A percentile compares a stretch with the other conserved stretches of the same genome.
phyloP scores from a whole-genome alignment of 176 grass and related monocot species.

The Otatea glauca region DNA sequence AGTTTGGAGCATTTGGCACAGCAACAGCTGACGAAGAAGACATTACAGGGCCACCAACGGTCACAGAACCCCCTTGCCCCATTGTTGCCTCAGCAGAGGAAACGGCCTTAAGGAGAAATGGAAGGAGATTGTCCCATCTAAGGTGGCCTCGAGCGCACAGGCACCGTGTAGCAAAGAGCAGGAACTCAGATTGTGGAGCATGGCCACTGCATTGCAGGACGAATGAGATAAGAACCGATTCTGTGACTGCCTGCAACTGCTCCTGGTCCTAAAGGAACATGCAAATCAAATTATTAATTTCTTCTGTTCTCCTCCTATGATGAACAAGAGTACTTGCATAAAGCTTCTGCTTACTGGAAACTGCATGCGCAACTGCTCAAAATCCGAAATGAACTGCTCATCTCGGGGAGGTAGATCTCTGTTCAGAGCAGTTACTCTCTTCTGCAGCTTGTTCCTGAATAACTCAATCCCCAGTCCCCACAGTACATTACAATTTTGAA shows the following conservation, averaged over 20 bases:
- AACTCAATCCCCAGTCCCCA: slow-evolving; percentile 31
- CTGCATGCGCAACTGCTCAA: slow-evolving; percentile 62
- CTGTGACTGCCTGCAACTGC: slow-evolving; percentile 80
- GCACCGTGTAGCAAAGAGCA: slow-evolving; percentile 86
- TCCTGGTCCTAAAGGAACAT: slow-evolving; percentile 75
- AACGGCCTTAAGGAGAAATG: slow-evolving; percentile 76
- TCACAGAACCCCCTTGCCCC: slow-evolving; percentile 51
- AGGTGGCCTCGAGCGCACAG: slow-evolving; percentile 77
- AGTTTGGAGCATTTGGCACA: slow-evolving; percentile 55
- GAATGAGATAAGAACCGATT: slow-evolving; percentile 86
- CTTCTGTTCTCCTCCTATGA: neutral
- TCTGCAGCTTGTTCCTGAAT: slow-evolving; percentile 94
- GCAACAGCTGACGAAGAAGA: slow-evolving; percentile 58
- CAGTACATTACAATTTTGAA: slow-evolving; percentile 25
- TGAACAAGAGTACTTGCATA: slow-evolving; percentile 23
- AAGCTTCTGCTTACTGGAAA: slow-evolving; percentile 66
- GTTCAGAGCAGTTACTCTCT: slow-evolving; percentile 77
- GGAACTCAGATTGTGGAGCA: slow-evolving; percentile 87
- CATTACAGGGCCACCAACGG: slow-evolving; percentile 39
- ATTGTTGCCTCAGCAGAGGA: slow-evolving; percentile 59
- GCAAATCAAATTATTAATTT: slow-evolving; percentile 36
- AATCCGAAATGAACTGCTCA: slow-evolving; percentile 95
- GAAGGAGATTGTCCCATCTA: slow-evolving; percentile 87
- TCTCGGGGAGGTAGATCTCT: slow-evolving; percentile 74
- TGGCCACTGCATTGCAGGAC: slow-evolving; percentile 83